Evolutionary conservation across 108 stramenopile genomes (phyloP).

Genomic region (Cyclostephanos invisitatus): DNA sequence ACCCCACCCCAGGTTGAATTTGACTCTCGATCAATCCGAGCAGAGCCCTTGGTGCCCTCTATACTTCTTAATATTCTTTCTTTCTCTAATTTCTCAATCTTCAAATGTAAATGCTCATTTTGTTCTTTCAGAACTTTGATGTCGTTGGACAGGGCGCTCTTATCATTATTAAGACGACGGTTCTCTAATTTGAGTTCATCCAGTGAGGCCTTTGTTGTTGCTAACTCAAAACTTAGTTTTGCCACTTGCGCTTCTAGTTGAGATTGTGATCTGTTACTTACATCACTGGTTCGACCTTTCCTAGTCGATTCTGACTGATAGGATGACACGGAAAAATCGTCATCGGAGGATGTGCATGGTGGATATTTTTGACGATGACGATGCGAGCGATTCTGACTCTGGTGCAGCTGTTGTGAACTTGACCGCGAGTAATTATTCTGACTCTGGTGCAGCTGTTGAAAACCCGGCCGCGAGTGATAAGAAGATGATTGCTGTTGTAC

Average conservation of each 20-base stretch:
- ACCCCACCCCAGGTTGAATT: conserved; percentile 1
- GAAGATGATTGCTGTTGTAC: neutral
- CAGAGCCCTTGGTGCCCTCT: conserved; percentile 31
- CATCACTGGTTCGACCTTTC: neutral
- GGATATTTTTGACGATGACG: neutral
- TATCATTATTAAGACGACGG: conserved; percentile 25
- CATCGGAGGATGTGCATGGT: neutral
- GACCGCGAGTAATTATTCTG: conserved; percentile 1
- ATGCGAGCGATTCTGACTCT: conserved; percentile 10
- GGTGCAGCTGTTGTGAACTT: conserved; percentile 11
- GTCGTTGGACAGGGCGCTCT: conserved; percentile 8
- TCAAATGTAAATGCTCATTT: conserved; percentile 22
- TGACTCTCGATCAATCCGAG: neutral
- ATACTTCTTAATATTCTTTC: conserved; percentile 41
- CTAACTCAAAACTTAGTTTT: conserved; percentile 38
- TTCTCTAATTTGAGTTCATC: conserved; percentile 33
- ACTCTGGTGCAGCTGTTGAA: conserved; percentile 23
- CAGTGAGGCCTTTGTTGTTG: conserved; percentile 31
- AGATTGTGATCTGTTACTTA: conserved; percentile 5
- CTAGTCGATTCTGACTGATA: conserved; percentile 3
- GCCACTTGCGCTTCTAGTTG: conserved; percentile 35
- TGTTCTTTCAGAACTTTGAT: conserved; percentile 13
- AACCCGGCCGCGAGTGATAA: conserved; percentile 2
- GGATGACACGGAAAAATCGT: conserved; percentile 5
- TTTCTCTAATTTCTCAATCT: conserved; percentile 30